Evolutionary conservation across 139 green algal genomes (phyloP), one percentile per base, ranked within the genome.

Genomic region (Zygnema cylindricum): DNA sequence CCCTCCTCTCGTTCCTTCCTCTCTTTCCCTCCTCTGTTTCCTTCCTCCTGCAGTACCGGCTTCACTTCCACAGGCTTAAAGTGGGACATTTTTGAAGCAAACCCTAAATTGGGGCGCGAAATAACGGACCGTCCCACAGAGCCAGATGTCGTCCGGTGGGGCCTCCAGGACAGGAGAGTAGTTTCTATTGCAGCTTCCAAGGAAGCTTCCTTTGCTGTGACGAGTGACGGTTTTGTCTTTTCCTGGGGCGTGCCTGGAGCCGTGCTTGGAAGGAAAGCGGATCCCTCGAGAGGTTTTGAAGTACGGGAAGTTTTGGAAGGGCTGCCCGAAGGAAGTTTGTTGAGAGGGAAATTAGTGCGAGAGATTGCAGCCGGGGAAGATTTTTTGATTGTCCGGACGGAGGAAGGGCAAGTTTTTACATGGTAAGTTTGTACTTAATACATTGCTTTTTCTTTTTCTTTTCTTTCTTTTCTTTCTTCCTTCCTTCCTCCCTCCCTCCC

Each of bases 361-460:
- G 71, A 79, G 71, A 16, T 79, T 3, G 71, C 71, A 16, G 71
- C 7, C 7, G 71, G 36, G 36, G 71, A 43, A 7, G 3, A 3
- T 16, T 79, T 54, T 43, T 7, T 43, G 36, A 3, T 79, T 7
- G 71, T 16, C 71, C 3, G 71, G 16, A 41, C 38, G 16, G 7
- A 79, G 11, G 71, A 79, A 41, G 71, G 71, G 36, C 71, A 23
- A 7, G 71, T 79, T 41, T 79, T 79, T 16, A 23, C 71, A n/a
- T 79, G 71, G 71, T 79, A 16, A 11, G 71, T n/a, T 7, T 3
- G 3, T 79, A 43, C 21, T 63, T 63, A 7, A 7, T 16, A 25
- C 7, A 25, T 63, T 16, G 49, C 16, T 63, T 63, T 63, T 63
- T 63, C 49, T 63, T 63, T 63, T n/a, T n/a, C n/a, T n/a, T n/a